Percentiles rank a stretch among this genome's conserved stretches.
These are phyloP conservation scores for Solanum boliviense DNA, from an alignment of 257 asterid species.

Conservation along the genomic window DNA sequence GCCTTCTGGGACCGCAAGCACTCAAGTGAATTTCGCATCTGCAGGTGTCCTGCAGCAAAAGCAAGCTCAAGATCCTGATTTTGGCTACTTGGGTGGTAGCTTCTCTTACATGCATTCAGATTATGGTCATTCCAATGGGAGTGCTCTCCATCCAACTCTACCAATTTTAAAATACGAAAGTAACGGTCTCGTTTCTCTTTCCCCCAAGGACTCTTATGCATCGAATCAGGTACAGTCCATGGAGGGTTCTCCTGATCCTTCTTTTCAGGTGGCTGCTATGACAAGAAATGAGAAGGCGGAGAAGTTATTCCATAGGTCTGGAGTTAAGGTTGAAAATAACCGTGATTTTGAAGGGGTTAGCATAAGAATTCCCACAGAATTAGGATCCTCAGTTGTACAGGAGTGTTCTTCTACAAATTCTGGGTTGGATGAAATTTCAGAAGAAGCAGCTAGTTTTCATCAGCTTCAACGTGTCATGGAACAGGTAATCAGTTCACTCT, in stretches of 20 bases:
- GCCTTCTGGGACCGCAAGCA: conserved; percentile 18
- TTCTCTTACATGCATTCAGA: conserved; percentile 30
- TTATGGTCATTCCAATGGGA: conserved; percentile 29
- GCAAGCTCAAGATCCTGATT: conserved; percentile 19
- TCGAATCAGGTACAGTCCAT: conserved; percentile 30
- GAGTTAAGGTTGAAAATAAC: conserved; percentile 24
- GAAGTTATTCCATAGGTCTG: conserved; percentile 17
- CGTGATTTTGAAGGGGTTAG: conserved; percentile 24
- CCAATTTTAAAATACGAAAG: conserved; percentile 43
- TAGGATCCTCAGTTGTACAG: conserved; percentile 37
- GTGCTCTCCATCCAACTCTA: conserved; percentile 20
- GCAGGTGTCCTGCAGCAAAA: conserved; percentile 24
- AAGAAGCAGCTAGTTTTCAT: conserved; percentile 49
- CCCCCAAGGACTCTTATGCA: conserved; percentile 38
- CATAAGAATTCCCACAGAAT: conserved; percentile 24
- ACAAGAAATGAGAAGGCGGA: conserved; percentile 24
- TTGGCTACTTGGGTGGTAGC: conserved; percentile 29
- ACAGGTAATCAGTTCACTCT: conserved; percentile 39
- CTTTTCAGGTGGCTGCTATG: conserved; percentile 18
- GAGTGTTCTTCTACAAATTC: conserved; percentile 32
- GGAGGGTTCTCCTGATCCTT: conserved; percentile 19
- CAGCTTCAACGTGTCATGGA: conserved; percentile 69
- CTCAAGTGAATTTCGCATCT: conserved; percentile 24
- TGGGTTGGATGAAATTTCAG: conserved; percentile 34
- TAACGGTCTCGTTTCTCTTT: conserved; percentile 26